A percentile compares a stretch with the other conserved stretches of the same genome.
phyloP scores from a whole-genome alignment of 371 early-diverging fungal genomes.

The Rhizomucor miehei region DNA sequence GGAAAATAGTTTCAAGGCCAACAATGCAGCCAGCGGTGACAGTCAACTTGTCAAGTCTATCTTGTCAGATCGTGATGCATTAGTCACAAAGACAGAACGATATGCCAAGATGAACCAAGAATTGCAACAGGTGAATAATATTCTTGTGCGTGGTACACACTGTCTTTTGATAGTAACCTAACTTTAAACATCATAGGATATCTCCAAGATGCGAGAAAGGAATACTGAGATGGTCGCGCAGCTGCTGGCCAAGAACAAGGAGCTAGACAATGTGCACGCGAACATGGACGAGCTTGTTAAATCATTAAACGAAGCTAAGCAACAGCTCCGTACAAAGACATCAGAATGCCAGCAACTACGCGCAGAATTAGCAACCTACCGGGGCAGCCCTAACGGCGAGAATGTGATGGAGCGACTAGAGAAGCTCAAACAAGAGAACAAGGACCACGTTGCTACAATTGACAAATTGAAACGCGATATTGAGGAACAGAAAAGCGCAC shows the following conservation, averaged over 20 bases:
- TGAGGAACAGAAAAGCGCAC: slow-evolving; percentile 17
- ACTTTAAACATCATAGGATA: slow-evolving; percentile 9
- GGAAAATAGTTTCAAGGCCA: slow-evolving; percentile 6
- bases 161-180: not conserved
- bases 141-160: not conserved
- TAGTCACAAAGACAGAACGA: slow-evolving; percentile 17
- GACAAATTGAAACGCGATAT: slow-evolving; percentile 14
- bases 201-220: slow-evolving; percentile 21
- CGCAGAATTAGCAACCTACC: slow-evolving; percentile 17
- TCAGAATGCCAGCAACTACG: slow-evolving; percentile 23
- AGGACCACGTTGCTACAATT: slow-evolving; percentile 4
- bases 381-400: slow-evolving; percentile 8
- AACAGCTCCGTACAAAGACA: slow-evolving; percentile 24
- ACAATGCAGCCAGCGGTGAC: slow-evolving; percentile 11
- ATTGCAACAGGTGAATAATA: slow-evolving; percentile 29
- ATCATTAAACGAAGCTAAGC: slow-evolving; percentile 24
- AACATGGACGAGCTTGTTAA: slow-evolving; percentile 22
- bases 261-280: slow-evolving; percentile 24
- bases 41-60: slow-evolving; percentile 19
- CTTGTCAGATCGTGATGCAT: slow-evolving; percentile 22
- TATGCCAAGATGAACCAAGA: slow-evolving; percentile 17
- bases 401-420: slow-evolving; percentile 15
- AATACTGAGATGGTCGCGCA: slow-evolving; percentile 27
- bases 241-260: slow-evolving; percentile 28
- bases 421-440: slow-evolving; percentile 1